Conservation (phyloP, 2,329 filamentous ascomycete species). For the Diaporthe sp. region DNA sequence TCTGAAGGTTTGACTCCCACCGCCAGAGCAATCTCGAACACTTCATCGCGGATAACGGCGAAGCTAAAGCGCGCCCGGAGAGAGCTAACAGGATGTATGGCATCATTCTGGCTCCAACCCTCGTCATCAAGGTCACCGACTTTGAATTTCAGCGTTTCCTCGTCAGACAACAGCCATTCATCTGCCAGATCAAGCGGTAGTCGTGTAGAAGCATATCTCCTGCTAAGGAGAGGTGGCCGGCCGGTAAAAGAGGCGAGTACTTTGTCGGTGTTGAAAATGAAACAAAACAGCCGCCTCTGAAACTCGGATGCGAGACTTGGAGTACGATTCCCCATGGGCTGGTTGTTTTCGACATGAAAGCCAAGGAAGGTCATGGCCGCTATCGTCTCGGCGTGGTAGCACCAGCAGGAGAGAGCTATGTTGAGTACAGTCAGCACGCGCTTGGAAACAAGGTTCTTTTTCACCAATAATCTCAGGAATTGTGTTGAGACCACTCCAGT, state of each 20-base stretch:
- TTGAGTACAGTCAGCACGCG: neutral
- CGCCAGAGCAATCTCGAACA: too few species aligned
- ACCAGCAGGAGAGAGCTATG: neutral
- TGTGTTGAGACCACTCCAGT: neutral
- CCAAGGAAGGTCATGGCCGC: neutral
- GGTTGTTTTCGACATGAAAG: neutral
- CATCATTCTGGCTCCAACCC: neutral
- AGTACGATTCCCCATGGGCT: neutral
- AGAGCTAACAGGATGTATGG: neutral
- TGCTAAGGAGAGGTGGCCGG: neutral
- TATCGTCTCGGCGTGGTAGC: neutral
- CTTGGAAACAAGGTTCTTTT: neutral
- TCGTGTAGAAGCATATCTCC: neutral
- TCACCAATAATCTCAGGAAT: neutral
- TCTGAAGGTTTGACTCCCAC: neutral
- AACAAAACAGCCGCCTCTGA: neutral
- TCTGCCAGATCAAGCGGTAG: neutral
- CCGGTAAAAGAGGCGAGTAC: neutral
- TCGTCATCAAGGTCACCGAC: neutral
- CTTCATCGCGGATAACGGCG: too few species aligned
- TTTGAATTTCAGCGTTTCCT: neutral
- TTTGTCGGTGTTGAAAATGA: neutral
- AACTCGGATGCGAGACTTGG: neutral
- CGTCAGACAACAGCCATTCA: neutral
- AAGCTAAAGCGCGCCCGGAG: neutral